Evolutionary conservation across 257 asterid species (phyloP), one percentile per base, ranked within the genome.

Genomic region (Lycium ferocissimum): DNA sequence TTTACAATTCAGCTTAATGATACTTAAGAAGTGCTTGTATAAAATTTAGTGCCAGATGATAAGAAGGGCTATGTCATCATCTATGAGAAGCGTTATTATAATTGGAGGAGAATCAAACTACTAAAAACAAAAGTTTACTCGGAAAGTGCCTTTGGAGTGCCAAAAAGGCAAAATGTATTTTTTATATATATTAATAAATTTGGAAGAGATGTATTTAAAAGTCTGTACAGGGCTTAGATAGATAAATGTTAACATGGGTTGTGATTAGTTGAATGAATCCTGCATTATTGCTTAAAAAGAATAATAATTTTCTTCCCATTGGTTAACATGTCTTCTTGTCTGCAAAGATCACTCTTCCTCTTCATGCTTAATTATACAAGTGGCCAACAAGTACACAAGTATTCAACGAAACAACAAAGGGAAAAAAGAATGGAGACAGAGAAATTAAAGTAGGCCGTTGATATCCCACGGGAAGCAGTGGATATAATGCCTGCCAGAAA

Each of bases 331-430:
- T 88, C 85, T 88, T 89, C 70, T 88, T 93, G 95, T 91, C 95
- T 89, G 87, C 88, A 89, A 58, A 57, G 45, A 71, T 83, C 38
- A 84, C 69, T 82, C 83, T 73, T 83, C 53, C 76, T 33, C 84
- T 82, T 83, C 83, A 81, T 85, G 84, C 67, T 78, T 82, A 82
- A 69, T 84, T 86, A 78, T 45, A 66, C 62, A 73, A 94, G 97
- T 91, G 98, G 97, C 97, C 88, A 94, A 93, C 94, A 92, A 91
- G 84, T 86, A 91, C 95, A 87, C 85, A 89, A 73, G 13, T 90
- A 91, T 84, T 75, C 51, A 14, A 81, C 87, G 84, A 81, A 85
- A 89, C 83, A 69, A 38, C 78, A 69, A 37, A 69, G n/a, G 76
- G 76, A 3, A 1, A 3, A 37, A 69, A 37, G 3, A 69, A 17